Base-by-base conservation (phyloP, 106 monocot species). In the Ottelia alismoides region DNA sequence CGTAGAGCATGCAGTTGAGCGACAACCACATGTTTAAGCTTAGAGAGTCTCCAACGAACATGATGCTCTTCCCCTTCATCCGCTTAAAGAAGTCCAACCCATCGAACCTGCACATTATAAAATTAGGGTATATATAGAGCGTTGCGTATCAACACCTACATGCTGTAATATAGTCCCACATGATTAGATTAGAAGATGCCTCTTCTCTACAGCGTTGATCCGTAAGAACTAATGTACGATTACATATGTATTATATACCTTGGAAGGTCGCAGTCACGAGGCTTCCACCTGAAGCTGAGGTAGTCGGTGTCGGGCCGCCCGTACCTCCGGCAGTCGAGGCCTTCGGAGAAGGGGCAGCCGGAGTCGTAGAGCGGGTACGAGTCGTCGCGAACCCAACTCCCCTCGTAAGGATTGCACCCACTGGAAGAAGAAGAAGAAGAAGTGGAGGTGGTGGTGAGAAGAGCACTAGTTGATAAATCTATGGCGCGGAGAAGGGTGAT, bases 271-370 rank as follows among this genome's bases (percentile, higher is more conserved):
- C 85, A 85, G 2, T 46, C 51, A 22, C 16, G 49, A 2, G 85
- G 85, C 27, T 62, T 45, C 85, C 85, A 85, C 27, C 71, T 31
- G 31, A 77, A 85, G 47, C 77, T 77, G 64, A 85, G 74, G 63
- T 80, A 85, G 3, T 47, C 22, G 46, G 53, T 60, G 46, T 85
- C 85, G 18, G 80, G 73, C n/a, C 85, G 69, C 53, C 86, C 86
- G 28, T 74, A 81, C 56, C 66, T 71, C 55, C 65, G 74, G 71
- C 86, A 87, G 47, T 87, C 68, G 52, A 87, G 81, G 68, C 81
- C 80, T 6, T 74, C 70, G 31, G 77, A 12, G 65, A 87, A 81
- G 4, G 81, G 81, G 65, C 81, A 81, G 47, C 49, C 30, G 11
- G 71, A 29, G 49, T 77, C 70, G 53, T 87, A 87, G 27, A 75